A percentile compares a stretch with the other conserved stretches of the same genome.
phyloP scores from a whole-genome alignment of 169 alveolate genomes.

The Plasmodium gonderi region DNA sequence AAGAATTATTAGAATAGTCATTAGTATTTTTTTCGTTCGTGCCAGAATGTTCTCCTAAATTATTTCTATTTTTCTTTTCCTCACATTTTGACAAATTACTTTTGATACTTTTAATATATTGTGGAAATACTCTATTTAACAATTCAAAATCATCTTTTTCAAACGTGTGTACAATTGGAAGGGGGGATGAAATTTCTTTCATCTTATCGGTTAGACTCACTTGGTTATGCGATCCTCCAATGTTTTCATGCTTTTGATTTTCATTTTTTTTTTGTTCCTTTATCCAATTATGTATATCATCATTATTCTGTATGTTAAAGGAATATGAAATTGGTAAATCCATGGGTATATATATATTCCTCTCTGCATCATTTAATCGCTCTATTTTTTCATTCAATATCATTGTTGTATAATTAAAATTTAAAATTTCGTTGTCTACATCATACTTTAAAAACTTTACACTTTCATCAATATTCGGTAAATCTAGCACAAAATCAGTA shows the following conservation, averaged over 20 bases:
- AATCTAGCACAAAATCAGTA: slow-evolving; percentile 31
- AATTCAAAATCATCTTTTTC: slow-evolving; percentile 51
- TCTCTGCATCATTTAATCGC: slow-evolving; percentile 45
- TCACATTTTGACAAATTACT: slow-evolving; percentile 1
- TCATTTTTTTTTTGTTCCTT: slow-evolving; percentile 5
- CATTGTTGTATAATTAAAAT: slow-evolving; percentile 40
- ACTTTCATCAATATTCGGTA: slow-evolving; percentile 34
- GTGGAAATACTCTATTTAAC: slow-evolving; percentile 16
- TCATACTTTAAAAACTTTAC: slow-evolving; percentile 57
- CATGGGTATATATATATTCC: slow-evolving; percentile 48
- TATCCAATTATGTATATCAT: slow-evolving; percentile 33
- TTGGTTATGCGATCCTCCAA: neutral
- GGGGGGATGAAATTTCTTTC: slow-evolving; percentile 18
- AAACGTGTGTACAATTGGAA: slow-evolving; percentile 24
- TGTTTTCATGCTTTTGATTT: neutral
- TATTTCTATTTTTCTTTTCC: neutral
- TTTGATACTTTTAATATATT: slow-evolving; percentile 29
- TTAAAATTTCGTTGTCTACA: slow-evolving; percentile 27
- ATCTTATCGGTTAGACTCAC: slow-evolving; percentile 16
- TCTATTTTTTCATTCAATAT: slow-evolving; percentile 46
- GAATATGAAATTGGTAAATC: slow-evolving; percentile 36
- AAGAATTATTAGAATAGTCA: neutral
- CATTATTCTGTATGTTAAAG: slow-evolving; percentile 38
- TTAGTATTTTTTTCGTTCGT: neutral
- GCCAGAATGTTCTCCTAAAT: neutral